Base-by-base conservation (phyloP, 768 basidiomycete species). In the Boletus patriciae region DNA sequence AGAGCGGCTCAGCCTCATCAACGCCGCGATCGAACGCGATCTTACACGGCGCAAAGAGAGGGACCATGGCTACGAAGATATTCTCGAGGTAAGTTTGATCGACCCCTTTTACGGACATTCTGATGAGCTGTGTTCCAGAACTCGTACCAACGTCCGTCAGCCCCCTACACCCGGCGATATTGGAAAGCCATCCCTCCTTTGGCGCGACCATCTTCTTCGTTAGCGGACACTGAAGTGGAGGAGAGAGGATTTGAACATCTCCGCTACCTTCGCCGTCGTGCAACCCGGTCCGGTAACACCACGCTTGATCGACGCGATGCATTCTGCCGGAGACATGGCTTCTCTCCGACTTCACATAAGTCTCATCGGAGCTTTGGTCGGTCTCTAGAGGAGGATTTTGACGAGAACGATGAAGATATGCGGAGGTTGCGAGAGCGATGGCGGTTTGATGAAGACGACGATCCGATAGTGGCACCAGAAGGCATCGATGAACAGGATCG, bases 61-160 rank as follows among this genome's bases (percentile, higher is more conserved):
- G 46, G 90, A 94, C 64, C 81, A 86, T 47, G 81, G 84, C 48
- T 96, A 92, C 87, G 94, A 96, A 62, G 94, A 98, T 66, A 77
- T 80, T 50, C 80, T 92, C 60, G 94, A 97, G 72, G 90, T 92
- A 68, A 81, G 72, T 3, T 18, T 4, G 49, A 53, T 25, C 11
- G 18, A 13, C 6, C 13, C 31, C 19, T 44, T 23, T 21, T 52
- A 15, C 11, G 0, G 38, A 15, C 13, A 18, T 37, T 27, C 46
- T 66, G 31, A 69, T 27, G 6, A 57, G 46, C 51, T 19, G 29
- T 44, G 45, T 58, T 48, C 4, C 59, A 92, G 88, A 83, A 83
- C 58, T 78, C 88, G 2, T 94, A 88, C 66, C 89, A 94, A 66
- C 76, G 84, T 6, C 77, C 79, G 1, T 80, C 82, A 0, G 70